These are phyloP conservation scores for Fraxinus americana DNA, from an alignment of 257 asterid genomes.

Conservation along the genomic window DNA sequence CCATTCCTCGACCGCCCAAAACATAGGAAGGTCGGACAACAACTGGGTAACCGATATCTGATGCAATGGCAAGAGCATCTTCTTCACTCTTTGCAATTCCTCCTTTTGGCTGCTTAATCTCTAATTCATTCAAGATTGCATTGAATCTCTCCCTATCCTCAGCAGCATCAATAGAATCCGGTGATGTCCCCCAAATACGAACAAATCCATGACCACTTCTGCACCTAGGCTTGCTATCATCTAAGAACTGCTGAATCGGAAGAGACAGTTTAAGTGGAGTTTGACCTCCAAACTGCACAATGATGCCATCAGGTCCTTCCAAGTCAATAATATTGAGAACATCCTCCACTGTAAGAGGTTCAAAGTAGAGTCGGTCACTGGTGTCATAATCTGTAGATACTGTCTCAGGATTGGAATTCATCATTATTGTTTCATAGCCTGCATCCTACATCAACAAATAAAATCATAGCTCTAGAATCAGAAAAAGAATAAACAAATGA, in stretches of 20 bases:
- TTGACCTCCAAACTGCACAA: slow-evolving; percentile 98
- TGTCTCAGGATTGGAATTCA: slow-evolving; percentile 98
- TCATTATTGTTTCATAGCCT: slow-evolving; percentile 95
- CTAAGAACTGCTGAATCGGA: slow-evolving; percentile 77
- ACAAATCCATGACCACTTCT: slow-evolving; percentile 70
- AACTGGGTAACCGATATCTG: slow-evolving; percentile 89
- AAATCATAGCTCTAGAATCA: slow-evolving; percentile 43
- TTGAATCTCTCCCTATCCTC: slow-evolving; percentile 95
- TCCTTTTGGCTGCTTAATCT: slow-evolving; percentile 95
- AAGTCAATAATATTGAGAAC: slow-evolving; percentile 87
- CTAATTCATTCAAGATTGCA: slow-evolving; percentile 71
- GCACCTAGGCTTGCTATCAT: slow-evolving; percentile 60
- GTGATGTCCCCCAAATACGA: slow-evolving; percentile 96
- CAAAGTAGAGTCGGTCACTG: slow-evolving; percentile 95
- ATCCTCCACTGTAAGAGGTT: slow-evolving; percentile 94
- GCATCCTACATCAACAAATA: slow-evolving; percentile 59
- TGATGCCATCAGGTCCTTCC: slow-evolving; percentile 96
- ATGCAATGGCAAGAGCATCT: slow-evolving; percentile 91
- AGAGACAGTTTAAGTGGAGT: slow-evolving; percentile 88
- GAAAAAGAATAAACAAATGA: not conserved
- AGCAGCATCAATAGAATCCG: slow-evolving; percentile 95
- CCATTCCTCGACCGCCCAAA: slow-evolving; percentile 98
- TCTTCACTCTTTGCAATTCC: slow-evolving; percentile 91
- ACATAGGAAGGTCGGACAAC: slow-evolving; percentile 98
- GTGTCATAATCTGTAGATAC: slow-evolving; percentile 98